Evolutionary conservation across 2,329 filamentous ascomycete genomes (phyloP), one percentile per base, ranked within the genome.

Genomic region (Sporothrix humicola): DNA sequence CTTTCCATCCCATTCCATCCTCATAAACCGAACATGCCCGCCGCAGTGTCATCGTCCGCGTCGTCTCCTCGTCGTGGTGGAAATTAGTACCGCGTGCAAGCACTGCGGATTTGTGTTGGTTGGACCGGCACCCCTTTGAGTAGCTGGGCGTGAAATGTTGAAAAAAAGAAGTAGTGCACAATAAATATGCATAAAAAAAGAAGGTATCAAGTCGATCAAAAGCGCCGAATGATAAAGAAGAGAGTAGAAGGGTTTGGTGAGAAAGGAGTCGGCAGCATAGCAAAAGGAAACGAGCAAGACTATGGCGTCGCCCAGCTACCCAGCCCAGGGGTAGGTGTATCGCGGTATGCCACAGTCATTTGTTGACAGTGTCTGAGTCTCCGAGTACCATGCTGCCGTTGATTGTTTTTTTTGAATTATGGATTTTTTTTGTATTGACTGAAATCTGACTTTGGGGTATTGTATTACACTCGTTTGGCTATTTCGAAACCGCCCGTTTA

Each of bases 51-150:
- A n/a, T 73, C 42, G 61, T 68, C 50, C 17, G 71, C 52, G 61
- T 72, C 71, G 50, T 69, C 71, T 69, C 66, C 54, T 70, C 54
- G 69, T 71, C 42, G 69, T 48, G 54, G 72, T 73, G 66, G 44
- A 65, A 65, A 73, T 70, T 73, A 70, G 54, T 70, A 70, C 66
- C 72, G 72, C 66, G 72, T 70, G 72, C 72, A 70, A 65, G 66
- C 65, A 73, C 72, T 50, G 66, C 66, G 66, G 72, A 26, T 73
- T 54, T 56, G 31, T 37, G 31, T 23, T 73, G 23, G 65, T 56
- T 50, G 58, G 46, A 61, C 72, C 68, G 58, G 59, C 52, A 73
- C 59, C 69, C 69, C 59, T 44, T n/a, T 63, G 37, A 52, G 59
- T 44, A 44, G 52, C 7, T 58, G 31, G 72, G 58, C 48, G 48